Conservation (phyloP, 345 rosid genomes). For the Citrus unshiu region DNA sequence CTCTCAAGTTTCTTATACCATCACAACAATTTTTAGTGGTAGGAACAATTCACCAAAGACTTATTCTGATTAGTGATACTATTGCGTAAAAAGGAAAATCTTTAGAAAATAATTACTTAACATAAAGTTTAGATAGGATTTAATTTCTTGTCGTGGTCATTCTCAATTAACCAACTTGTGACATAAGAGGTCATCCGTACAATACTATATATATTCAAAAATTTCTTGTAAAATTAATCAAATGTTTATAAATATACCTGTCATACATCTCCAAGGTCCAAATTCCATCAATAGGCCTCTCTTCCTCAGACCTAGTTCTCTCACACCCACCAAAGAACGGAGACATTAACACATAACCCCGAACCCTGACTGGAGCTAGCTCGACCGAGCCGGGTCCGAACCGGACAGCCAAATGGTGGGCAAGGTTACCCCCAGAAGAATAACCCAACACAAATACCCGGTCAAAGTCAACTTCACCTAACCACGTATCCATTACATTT, state of each 20-base stretch:
- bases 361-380: slow-evolving; percentile 29
- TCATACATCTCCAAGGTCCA: slow-evolving; percentile 35
- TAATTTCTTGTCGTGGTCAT: no score
- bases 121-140: no score
- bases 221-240: no score
- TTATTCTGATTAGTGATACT: no score
- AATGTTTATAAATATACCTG: slow-evolving; percentile 15
- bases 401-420: slow-evolving; percentile 42
- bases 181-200: no score
- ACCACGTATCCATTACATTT: slow-evolving; percentile 10
- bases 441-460: slow-evolving; percentile 40
- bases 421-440: slow-evolving; percentile 48
- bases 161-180: no score
- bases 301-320: slow-evolving; percentile 39
- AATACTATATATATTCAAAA: no score
- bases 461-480: slow-evolving; percentile 26
- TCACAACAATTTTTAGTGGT: no score
- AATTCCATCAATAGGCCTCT: slow-evolving; percentile 35
- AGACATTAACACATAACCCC: slow-evolving; percentile 39
- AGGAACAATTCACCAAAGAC: no score
- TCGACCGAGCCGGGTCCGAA: slow-evolving; percentile 18
- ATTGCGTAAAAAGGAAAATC: no score
- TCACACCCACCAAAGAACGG: slow-evolving; percentile 47
- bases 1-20: no score
- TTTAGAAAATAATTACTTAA: no score